A percentile compares a stretch with the other conserved stretches of the same genome.
Conservation (phyloP, 495 filamentous ascomycete species). For the Xylaria longipes region DNA sequence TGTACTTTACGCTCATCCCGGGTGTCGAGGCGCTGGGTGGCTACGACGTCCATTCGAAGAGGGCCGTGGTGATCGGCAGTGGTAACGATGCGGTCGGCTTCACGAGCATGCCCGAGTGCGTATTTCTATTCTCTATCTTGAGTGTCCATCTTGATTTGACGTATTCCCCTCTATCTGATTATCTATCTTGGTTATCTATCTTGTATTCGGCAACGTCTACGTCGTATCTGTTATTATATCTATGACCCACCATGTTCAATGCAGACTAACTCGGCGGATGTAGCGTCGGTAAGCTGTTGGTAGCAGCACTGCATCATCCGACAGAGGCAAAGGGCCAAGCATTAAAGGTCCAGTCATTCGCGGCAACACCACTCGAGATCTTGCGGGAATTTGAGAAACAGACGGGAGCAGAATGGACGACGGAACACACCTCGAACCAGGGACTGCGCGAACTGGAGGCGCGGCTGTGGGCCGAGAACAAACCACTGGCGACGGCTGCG, state of each 20-base stretch:
- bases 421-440: slow-evolving; percentile 59
- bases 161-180: not conserved
- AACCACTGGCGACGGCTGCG: slow-evolving; percentile 59
- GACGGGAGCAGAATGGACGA: slow-evolving; percentile 61
- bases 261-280: slow-evolving; percentile 20
- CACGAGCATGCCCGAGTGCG: slow-evolving; percentile 72
- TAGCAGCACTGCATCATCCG: slow-evolving; percentile 63
- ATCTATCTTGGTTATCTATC: not conserved
- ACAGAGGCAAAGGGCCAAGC: slow-evolving; percentile 58
- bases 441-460: slow-evolving; percentile 60
- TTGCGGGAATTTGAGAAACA: slow-evolving; percentile 70
- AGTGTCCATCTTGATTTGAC: not conserved
- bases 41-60: slow-evolving; percentile 62
- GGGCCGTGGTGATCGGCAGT: slow-evolving; percentile 64
- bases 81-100: slow-evolving; percentile 65
- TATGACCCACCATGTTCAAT: not conserved
- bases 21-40: slow-evolving; percentile 51
- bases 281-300: slow-evolving; percentile 71
- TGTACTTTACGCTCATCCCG: slow-evolving; percentile 58
- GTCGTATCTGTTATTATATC: not conserved
- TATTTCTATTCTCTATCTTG: slow-evolving; percentile 24
- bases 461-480: slow-evolving; percentile 59
- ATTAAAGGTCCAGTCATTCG: slow-evolving; percentile 74
- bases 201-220: not conserved
- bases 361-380: slow-evolving; percentile 66